These are phyloP conservation scores for Furcasterigmium sp. DNA, from an alignment of 2,329 filamentous ascomycete genomes.

Conservation along the genomic window DNA sequence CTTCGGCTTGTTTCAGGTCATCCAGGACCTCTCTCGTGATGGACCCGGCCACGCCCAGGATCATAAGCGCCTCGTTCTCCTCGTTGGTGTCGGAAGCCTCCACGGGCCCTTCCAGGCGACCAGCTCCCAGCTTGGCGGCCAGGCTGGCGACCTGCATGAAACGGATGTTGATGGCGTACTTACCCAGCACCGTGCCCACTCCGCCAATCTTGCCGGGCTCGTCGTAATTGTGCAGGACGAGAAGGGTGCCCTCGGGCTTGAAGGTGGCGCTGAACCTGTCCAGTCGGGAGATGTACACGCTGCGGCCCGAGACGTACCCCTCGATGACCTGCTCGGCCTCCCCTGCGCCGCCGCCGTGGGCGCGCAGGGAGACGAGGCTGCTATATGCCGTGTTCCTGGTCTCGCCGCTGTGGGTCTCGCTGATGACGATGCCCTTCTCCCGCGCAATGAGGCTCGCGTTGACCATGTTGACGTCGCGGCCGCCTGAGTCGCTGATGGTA, in stretches of 20 bases:
- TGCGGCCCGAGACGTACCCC: conserved; percentile 61
- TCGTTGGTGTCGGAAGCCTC: conserved; percentile 17
- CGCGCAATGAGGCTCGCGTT: conserved; percentile 72
- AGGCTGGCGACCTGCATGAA: conserved; percentile 71
- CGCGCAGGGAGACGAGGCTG: conserved; percentile 65
- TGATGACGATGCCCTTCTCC: conserved; percentile 70
- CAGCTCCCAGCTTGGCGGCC: conserved; percentile 21
- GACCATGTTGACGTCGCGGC: conserved; percentile 73
- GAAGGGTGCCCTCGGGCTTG: conserved; percentile 64
- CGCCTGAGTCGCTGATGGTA: conserved; percentile 62
- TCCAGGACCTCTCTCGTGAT: conserved; percentile 52
- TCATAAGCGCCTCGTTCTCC: conserved; percentile 73
- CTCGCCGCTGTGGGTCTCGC: conserved; percentile 64
- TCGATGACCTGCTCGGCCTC: conserved; percentile 45
- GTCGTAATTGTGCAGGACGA: conserved; percentile 80
- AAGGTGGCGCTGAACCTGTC: conserved; percentile 72
- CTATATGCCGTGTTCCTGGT: conserved; percentile 59
- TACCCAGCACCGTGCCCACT: conserved; percentile 66
- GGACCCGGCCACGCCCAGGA: conserved; percentile 64
- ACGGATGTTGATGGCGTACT: conserved; percentile 68
- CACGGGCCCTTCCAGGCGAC: neutral
- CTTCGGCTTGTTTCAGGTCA: conserved; percentile 42
- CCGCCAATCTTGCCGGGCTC: conserved; percentile 77
- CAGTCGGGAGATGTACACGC: conserved; percentile 65
- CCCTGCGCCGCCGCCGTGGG: conserved; percentile 28